These are phyloP conservation scores for Kurtzmaniella cleridarum DNA, from an alignment of 805 yeast genomes.

Conservation along the genomic window DNA sequence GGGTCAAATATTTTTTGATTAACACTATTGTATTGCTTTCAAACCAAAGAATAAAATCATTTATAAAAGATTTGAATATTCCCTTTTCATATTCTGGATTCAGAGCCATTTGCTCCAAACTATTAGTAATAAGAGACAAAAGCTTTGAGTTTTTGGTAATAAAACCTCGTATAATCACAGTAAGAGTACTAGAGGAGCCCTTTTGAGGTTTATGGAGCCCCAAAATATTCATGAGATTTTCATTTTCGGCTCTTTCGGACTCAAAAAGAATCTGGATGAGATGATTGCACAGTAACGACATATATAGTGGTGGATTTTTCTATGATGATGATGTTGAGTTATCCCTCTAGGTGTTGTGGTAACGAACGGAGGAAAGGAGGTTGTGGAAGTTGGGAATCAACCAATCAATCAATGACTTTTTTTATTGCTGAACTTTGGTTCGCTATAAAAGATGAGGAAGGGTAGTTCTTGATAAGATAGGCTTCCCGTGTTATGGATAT, in stretches of 20 bases:
- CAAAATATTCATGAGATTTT: constrained; percentile 29
- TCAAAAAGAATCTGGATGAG: constrained; percentile 12
- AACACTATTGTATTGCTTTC: constrained; percentile 28
- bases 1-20: constrained; percentile 25
- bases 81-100: constrained; percentile 16
- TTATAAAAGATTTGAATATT: constrained; percentile 30
- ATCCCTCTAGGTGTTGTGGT: too few relatives aligned
- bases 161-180: constrained; percentile 33
- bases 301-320: background rate
- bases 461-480: too few relatives aligned
- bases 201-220: constrained; percentile 28
- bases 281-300: constrained; percentile 3
- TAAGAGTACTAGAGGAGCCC: constrained; percentile 17
- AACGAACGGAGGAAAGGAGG: too few relatives aligned
- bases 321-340: too few relatives aligned
- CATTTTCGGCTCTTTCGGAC: constrained; percentile 26
- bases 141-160: constrained; percentile 33
- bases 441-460: too few relatives aligned
- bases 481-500: too few relatives aligned
- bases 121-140: constrained; percentile 12
- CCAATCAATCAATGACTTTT: too few relatives aligned
- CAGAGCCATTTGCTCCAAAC: background rate
- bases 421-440: too few relatives aligned
- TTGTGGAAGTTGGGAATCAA: too few relatives aligned
- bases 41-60: constrained; percentile 36